Evolutionary conservation across 2,329 filamentous ascomycete species (phyloP), one percentile per base, ranked within the genome.

Genomic region (Pyricularia pennisetigena): DNA sequence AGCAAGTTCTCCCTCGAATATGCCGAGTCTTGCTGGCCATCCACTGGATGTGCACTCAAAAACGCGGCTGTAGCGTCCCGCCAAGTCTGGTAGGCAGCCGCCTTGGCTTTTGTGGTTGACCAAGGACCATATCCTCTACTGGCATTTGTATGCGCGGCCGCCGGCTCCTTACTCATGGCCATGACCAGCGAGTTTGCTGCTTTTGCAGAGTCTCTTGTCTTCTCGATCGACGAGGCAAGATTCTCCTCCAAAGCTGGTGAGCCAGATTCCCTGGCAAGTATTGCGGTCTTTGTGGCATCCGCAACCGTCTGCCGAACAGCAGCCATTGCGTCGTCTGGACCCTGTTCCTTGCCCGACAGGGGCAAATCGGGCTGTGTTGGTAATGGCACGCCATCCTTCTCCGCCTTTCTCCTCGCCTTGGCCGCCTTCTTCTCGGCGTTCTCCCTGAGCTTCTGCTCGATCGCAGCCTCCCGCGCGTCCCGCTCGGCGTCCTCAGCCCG

Each of bases 361-460:
- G 57, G 23, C 57, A 10, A 23, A 7, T 10, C 57, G 1, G 57
- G 8, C 1, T 61, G 57, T 16, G n/a, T 20, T 14, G 8, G 49
- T 16, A 54, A 30, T 30, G 26, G 26, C 26, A 14, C n/a, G 8
- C 6, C 65, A 3, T 64, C 62, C 65, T 67, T 61, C 49, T 35
- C 35, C 6, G 5, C 54, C 41, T 67, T 62, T 26, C 66, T 41
- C 29, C 28, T 57, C 30, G 57, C 67, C 70, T 77, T 81, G 70
- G 77, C 77, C 23, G 76, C 79, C 74, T 79, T 81, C 72, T 79
- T 79, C 71, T 79, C 78, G 41, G 80, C 80, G 70, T 79, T 78
- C 68, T 81, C 80, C 41, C 76, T 74, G 26, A 85, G 76, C 61
- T 73, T 76, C 28, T 76, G 76, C 73, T 85, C 82, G 49, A 85